Percentiles rank a stretch among this genome's conserved stretches.
Conservation (phyloP, 805 yeast species). For the Kazachstania martiniae region DNA sequence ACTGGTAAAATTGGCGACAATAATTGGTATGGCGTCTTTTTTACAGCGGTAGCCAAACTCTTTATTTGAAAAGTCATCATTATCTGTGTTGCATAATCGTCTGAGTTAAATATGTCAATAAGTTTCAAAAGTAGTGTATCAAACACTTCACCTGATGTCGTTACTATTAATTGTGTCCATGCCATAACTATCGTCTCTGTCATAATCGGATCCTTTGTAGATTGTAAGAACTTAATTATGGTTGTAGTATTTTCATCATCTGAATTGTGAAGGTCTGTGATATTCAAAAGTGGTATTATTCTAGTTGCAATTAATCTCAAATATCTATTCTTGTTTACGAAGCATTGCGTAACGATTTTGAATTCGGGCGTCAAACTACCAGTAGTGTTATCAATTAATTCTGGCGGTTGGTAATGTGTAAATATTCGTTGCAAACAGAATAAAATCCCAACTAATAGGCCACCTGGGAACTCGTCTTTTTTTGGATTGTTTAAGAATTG, state of each 20-base stretch:
- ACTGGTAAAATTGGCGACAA: constrained; percentile 71
- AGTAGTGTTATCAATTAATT: constrained; percentile 10
- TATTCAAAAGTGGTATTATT: constrained; percentile 39
- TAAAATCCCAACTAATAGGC: constrained; percentile 35
- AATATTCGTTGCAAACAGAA: constrained; percentile 39
- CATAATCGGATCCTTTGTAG: constrained; percentile 29
- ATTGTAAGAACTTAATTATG: constrained; percentile 34
- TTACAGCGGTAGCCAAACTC: constrained; percentile 43
- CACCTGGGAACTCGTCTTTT: constrained; percentile 15
- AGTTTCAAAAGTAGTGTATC: constrained; percentile 56
- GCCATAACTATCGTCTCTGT: constrained; percentile 51
- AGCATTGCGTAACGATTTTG: constrained; percentile 31
- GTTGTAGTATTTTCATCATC: constrained; percentile 35
- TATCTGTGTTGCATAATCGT: constrained; percentile 47
- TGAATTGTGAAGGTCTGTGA: constrained; percentile 30
- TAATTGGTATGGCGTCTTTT: constrained; percentile 65
- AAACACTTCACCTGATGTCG: constrained; percentile 55
- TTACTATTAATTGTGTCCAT: constrained; percentile 54
- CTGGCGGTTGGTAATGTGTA: constrained; percentile 42
- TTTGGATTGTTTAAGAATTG: constrained; percentile 17
- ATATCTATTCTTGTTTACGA: constrained; percentile 39
- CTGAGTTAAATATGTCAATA: constrained; percentile 53
- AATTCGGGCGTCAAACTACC: constrained; percentile 16
- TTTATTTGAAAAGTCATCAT: constrained; percentile 59
- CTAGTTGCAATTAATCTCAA: constrained; percentile 43